phyloP scores from a whole-genome alignment of 2,329 filamentous ascomycete genomes.

The Gnomoniopsis sp. region DNA sequence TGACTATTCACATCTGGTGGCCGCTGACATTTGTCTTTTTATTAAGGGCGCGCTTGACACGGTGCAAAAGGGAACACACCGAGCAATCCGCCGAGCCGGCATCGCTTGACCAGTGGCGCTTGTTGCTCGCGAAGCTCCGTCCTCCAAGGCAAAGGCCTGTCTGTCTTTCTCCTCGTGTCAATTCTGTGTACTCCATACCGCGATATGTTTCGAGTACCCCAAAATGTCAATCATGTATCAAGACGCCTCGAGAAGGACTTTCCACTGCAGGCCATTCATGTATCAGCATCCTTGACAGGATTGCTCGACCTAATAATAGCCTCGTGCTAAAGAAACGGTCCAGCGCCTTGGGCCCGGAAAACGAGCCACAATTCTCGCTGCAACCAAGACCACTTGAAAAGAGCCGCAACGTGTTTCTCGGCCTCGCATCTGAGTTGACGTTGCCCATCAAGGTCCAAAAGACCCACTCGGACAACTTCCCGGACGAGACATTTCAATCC shows the following conservation, averaged over 20 bases:
- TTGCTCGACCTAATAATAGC: no score
- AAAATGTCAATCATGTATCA: no score
- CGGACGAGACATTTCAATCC: neutral
- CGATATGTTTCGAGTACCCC: no score
- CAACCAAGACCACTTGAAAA: constrained; percentile 5
- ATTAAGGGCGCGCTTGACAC: neutral
- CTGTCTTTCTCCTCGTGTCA: no score
- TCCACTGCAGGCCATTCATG: no score
- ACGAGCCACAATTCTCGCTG: constrained; percentile 17
- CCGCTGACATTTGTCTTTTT: neutral
- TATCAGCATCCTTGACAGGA: no score
- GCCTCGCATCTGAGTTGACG: constrained; percentile 12
- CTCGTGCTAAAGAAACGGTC: constrained; percentile 2
- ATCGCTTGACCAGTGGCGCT: neutral
- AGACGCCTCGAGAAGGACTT: no score
- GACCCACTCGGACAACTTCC: neutral
- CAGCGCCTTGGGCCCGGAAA: constrained; percentile 8
- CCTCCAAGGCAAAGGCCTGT: neutral
- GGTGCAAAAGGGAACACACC: neutral
- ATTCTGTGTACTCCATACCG: no score
- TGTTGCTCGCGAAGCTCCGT: neutral
- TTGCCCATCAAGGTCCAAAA: constrained; percentile 2
- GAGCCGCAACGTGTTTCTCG: neutral
- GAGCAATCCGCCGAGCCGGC: neutral
- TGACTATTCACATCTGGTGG: no score